phyloP scores from a whole-genome alignment of 352 stramenopile species.

The Phytophthora idaei region DNA sequence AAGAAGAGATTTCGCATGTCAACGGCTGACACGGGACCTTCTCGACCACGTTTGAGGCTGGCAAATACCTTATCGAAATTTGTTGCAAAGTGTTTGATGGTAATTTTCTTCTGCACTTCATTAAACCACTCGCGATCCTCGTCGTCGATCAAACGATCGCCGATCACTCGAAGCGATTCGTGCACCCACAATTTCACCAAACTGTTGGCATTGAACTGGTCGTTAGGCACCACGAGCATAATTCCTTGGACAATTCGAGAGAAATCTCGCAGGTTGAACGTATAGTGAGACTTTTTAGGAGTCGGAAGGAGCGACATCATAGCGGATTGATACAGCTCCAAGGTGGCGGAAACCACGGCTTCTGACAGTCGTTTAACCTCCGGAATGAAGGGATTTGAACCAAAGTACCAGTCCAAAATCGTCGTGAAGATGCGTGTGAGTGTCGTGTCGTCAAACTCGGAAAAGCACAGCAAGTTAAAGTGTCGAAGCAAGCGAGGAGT shows the following conservation, averaged over 20 bases:
- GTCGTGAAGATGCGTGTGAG: slow-evolving; percentile 93
- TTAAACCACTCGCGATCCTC: slow-evolving; percentile 94
- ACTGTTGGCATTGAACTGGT: slow-evolving; percentile 79
- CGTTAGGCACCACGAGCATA: slow-evolving; percentile 87
- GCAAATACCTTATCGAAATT: slow-evolving; percentile 91
- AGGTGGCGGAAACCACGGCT: slow-evolving; percentile 86
- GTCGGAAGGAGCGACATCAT: slow-evolving; percentile 91
- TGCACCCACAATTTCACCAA: slow-evolving; percentile 94
- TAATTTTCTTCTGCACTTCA: slow-evolving; percentile 87
- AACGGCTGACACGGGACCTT: slow-evolving; percentile 70
- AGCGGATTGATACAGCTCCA: slow-evolving; percentile 90
- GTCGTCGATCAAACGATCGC: slow-evolving; percentile 93
- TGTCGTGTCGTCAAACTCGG: slow-evolving; percentile 93
- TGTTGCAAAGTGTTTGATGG: slow-evolving; percentile 84
- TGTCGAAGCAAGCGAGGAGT: slow-evolving; percentile 91
- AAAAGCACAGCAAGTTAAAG: slow-evolving; percentile 95
- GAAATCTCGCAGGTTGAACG: slow-evolving; percentile 96
- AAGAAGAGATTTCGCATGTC: slow-evolving; percentile 94
- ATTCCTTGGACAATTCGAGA: slow-evolving; percentile 93
- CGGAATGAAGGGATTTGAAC: slow-evolving; percentile 55
- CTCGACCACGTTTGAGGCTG: slow-evolving; percentile 70
- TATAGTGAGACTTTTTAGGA: slow-evolving; percentile 96
- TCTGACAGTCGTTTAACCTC: slow-evolving; percentile 81
- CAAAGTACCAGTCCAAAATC: slow-evolving; percentile 91
- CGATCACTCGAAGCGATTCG: slow-evolving; percentile 94